Conservation (phyloP, 345 rosid genomes). For the Eucalyptus tenuipes region DNA sequence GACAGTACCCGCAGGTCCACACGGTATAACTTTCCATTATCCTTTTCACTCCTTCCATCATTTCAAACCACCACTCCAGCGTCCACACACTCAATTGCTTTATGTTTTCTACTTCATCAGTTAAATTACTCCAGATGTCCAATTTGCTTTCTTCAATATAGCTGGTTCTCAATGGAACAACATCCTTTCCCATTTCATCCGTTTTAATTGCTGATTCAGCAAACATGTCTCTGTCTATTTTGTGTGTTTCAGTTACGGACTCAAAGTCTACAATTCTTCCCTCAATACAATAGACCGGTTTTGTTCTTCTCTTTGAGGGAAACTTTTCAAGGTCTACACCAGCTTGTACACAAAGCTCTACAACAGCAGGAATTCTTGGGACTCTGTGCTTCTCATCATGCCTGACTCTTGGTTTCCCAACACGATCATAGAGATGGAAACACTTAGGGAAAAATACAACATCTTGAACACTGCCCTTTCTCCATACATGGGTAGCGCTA, state of each 20-base stretch:
- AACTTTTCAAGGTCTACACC: slow-evolving; percentile 58
- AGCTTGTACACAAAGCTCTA: slow-evolving; percentile 82
- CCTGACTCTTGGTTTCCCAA: slow-evolving; percentile 61
- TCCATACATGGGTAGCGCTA: slow-evolving; percentile 69
- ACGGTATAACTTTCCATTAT: slow-evolving; percentile 58
- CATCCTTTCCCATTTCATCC: not conserved
- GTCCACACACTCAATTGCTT: slow-evolving; percentile 36
- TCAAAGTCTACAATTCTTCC: slow-evolving; percentile 90
- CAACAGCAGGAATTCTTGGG: slow-evolving; percentile 53
- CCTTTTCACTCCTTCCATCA: slow-evolving; percentile 50
- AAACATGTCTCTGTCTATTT: not conserved
- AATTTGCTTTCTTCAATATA: not conserved
- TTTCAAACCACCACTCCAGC: slow-evolving; percentile 53
- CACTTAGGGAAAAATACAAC: slow-evolving; percentile 57
- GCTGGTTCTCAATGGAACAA: not conserved
- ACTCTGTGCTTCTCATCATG: slow-evolving; percentile 46
- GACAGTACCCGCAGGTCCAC: slow-evolving; percentile 75
- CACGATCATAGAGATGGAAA: slow-evolving; percentile 81
- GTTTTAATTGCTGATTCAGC: not conserved
- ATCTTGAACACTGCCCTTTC: slow-evolving; percentile 43
- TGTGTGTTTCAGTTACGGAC: slow-evolving; percentile 2
- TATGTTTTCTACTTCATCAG: slow-evolving; percentile 5
- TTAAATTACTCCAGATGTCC: not conserved
- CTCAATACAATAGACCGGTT: slow-evolving; percentile 76
- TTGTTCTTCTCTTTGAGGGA: slow-evolving; percentile 61